Evolutionary conservation across 768 basidiomycete genomes (phyloP), one percentile per base, ranked within the genome.

Genomic region (Tylopilus vinaceipallidus): DNA sequence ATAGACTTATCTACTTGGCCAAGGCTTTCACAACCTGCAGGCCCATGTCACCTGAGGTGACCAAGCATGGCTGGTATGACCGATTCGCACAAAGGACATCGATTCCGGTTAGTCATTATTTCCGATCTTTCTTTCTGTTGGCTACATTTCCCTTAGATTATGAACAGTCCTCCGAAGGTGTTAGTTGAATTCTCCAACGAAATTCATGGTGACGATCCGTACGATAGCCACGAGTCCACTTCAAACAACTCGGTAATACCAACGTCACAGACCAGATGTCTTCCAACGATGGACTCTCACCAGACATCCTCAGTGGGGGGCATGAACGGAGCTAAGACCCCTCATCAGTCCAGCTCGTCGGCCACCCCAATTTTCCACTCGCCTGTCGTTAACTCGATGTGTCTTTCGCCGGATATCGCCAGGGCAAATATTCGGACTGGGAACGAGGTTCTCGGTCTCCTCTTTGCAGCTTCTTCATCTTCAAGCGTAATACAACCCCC

Each of bases 61-160:
- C 75, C n/a, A 65, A 60, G 36, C 62, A 64, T 19, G 88, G 87
- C 4, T 88, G 81, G 79, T 89, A 89, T 56, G 87, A 90, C 50
- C 58, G 60, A 46, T 62, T 58, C 42, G 48, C 48, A 35, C 61
- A 60, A 49, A 41, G 51, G 4, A 42, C 39, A n/a, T 35, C 39
- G 16, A 54, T 58, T 24, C 69, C 67, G 3, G 67, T 70, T 36
- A 53, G 63, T 58, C 3, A 17, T 38, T 38, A 17, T 20, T 20
- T 19, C 0, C 1, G 24, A 16, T 35, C 2, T 17, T 17, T 8
- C 20, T 13, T 26, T 39, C 14, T 33, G 9, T 42, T 27, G 29
- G 37, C 49, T 45, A 45, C 35, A 49, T 45, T 36, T 20, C 8
- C 0, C 33, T n/a, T 42, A 66, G 65, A 61, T 67, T 23, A 44